Evolutionary conservation across 345 rosid genomes (phyloP).

Genomic region (Odontarrhena argentea): DNA sequence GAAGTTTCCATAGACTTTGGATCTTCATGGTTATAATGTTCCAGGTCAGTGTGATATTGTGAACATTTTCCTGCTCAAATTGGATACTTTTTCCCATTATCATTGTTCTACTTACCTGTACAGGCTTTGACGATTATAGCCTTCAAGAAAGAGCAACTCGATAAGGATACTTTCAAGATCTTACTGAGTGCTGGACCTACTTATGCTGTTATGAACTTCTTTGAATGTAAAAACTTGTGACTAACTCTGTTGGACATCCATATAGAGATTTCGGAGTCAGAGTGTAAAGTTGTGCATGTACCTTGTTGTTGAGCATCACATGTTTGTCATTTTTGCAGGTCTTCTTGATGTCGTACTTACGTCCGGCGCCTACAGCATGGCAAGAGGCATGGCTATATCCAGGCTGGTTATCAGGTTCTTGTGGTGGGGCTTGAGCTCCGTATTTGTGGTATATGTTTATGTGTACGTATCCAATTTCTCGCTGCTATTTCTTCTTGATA

Average conservation of each 20-base stretch:
- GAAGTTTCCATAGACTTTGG: slow-evolving; percentile 96
- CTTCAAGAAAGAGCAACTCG: slow-evolving; percentile 60
- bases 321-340: slow-evolving; percentile 51
- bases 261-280: slow-evolving; percentile 16
- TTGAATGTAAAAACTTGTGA: slow-evolving; percentile 60
- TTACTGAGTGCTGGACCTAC: slow-evolving; percentile 87
- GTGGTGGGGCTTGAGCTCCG: slow-evolving; percentile 82
- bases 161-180: slow-evolving; percentile 70
- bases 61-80: slow-evolving; percentile 23
- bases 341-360: slow-evolving; percentile 85
- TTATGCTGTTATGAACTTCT: slow-evolving; percentile 83
- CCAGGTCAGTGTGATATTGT: slow-evolving; percentile 59
- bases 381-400: slow-evolving; percentile 98
- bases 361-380: slow-evolving; percentile 88
- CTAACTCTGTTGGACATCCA: slow-evolving; percentile 25
- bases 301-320: slow-evolving; percentile 27
- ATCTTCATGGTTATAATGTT: slow-evolving; percentile 93
- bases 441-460: slow-evolving; percentile 66
- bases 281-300: slow-evolving; percentile 26
- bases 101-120: slow-evolving; percentile 16
- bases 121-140: slow-evolving; percentile 91
- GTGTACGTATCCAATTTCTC: slow-evolving; percentile 58
- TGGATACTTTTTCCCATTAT: slow-evolving; percentile 17
- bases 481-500: slow-evolving; percentile 13
- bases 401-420: slow-evolving; percentile 84